Evolutionary conservation across 2,329 filamentous ascomycete genomes (phyloP).

Genomic region (Ophiostoma sp.): DNA sequence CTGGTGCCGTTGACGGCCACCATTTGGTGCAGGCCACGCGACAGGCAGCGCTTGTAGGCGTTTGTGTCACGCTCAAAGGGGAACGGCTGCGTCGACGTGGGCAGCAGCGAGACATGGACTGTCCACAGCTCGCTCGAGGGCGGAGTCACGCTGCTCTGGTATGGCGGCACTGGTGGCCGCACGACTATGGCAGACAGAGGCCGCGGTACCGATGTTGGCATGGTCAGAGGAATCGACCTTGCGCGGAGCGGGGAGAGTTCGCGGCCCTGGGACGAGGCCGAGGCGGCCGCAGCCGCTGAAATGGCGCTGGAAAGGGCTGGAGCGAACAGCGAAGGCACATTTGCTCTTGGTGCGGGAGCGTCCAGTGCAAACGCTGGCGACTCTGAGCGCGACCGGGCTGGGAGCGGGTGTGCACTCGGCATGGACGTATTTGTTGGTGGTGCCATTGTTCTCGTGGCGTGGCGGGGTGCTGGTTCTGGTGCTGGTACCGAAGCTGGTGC

Average conservation of each 20-base stretch:
- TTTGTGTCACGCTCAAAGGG: slow-evolving; percentile 58
- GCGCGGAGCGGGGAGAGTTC: not conserved
- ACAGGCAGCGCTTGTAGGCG: slow-evolving; percentile 57
- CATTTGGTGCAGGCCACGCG: slow-evolving; percentile 54
- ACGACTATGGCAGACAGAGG: slow-evolving; percentile 7
- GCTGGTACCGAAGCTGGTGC: not conserved
- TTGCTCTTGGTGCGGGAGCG: slow-evolving; percentile 19
- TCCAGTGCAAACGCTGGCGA: slow-evolving; percentile 18
- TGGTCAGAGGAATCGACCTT: not conserved
- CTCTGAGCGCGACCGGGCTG: not conserved
- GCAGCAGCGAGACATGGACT: slow-evolving; percentile 55
- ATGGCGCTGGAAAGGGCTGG: not conserved
- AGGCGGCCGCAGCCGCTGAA: not conserved
- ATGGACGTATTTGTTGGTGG: not conserved
- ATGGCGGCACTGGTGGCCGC: not conserved
- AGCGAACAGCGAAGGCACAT: not conserved
- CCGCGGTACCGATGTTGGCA: not conserved
- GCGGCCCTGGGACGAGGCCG: not conserved
- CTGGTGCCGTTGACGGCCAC: slow-evolving; percentile 49
- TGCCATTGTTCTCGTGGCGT: not conserved
- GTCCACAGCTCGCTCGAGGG: slow-evolving; percentile 46
- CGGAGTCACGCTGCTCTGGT: slow-evolving; percentile 24
- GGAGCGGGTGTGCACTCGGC: not conserved
- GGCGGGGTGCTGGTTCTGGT: not conserved
- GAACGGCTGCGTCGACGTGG: slow-evolving; percentile 49